Evolutionary conservation across 2,329 filamentous ascomycete genomes (phyloP).

Genomic region (Rutstroemia sp.): DNA sequence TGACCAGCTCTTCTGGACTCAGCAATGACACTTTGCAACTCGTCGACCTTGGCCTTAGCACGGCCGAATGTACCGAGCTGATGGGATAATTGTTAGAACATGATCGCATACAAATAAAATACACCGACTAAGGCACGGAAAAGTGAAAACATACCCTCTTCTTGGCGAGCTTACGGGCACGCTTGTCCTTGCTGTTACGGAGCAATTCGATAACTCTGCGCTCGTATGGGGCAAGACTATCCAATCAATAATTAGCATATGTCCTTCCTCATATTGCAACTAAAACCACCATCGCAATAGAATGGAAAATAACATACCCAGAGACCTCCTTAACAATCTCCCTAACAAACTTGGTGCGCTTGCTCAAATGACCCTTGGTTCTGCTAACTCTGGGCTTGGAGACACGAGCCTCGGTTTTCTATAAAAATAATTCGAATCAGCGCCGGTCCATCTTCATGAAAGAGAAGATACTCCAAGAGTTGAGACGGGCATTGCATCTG

Average conservation of each 20-base stretch:
- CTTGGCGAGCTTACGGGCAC: constrained; percentile 97
- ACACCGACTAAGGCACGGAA: neutral
- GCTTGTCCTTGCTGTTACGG: constrained; percentile 99
- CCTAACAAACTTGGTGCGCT: constrained; percentile 93
- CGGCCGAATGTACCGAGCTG: constrained; percentile 97
- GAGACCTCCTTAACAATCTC: constrained; percentile 98
- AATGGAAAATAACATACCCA: constrained; percentile 55
- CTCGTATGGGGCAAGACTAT: constrained; percentile 85
- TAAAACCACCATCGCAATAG: neutral
- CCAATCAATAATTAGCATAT: constrained; percentile 8
- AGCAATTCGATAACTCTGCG: constrained; percentile 98
- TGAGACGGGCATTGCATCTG: constrained; percentile 42
- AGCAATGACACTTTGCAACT: constrained; percentile 96
- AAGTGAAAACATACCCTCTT: constrained; percentile 67
- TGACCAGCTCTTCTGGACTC: constrained; percentile 78
- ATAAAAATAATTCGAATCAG: constrained; percentile 31
- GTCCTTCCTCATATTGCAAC: neutral
- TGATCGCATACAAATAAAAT: neutral
- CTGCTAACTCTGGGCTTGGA: constrained; percentile 71
- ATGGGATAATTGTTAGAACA: constrained; percentile 10
- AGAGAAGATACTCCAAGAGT: constrained; percentile 66
- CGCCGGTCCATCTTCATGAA: constrained; percentile 22
- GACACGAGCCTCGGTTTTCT: constrained; percentile 79
- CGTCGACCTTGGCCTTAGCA: constrained; percentile 99
- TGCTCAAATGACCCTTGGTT: constrained; percentile 93